Evolutionary conservation across 108 stramenopile genomes (phyloP).

Genomic region (Conticribra guillardii): DNA sequence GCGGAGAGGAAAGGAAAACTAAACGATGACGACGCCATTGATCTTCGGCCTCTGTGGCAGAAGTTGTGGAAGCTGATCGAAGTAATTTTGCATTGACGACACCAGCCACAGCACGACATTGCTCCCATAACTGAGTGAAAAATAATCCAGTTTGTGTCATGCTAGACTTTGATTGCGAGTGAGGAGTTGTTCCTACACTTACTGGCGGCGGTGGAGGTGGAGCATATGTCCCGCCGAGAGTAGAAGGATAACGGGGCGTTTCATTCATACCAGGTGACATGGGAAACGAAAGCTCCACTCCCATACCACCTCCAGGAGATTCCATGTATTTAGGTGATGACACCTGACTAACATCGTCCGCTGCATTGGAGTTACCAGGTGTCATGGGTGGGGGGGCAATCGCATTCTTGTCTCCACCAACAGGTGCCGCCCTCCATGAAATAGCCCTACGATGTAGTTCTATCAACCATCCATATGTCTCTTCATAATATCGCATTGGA

Average conservation of each 20-base stretch:
- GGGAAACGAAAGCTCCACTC: constrained; percentile 35
- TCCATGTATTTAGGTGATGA: constrained; percentile 32
- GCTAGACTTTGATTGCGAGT: constrained; percentile 15
- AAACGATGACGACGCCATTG: constrained; percentile 74
- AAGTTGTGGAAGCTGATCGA: constrained; percentile 19
- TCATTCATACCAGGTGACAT: background rate
- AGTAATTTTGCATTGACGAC: constrained; percentile 72
- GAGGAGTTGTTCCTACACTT: constrained; percentile 14
- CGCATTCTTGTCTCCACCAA: background rate
- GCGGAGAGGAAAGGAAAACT: constrained; percentile 40
- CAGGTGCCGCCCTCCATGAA: constrained; percentile 24
- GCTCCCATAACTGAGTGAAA: constrained; percentile 46
- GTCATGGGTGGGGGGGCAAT: constrained; percentile 14
- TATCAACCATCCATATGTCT: constrained; percentile 38
- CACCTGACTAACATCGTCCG: constrained; percentile 22
- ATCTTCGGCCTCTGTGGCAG: constrained; percentile 20
- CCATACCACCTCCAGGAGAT: constrained; percentile 49
- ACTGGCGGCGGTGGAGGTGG: constrained; percentile 26
- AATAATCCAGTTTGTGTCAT: constrained; percentile 16
- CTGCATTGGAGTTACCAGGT: constrained; percentile 13
- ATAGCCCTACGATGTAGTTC: constrained; percentile 44
- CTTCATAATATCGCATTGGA: constrained; percentile 40
- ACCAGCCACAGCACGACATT: constrained; percentile 75
- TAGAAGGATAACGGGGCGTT: background rate
- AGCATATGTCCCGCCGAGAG: background rate